Evolutionary conservation across 2,329 filamentous ascomycete genomes (phyloP), one percentile per base, ranked within the genome.

Genomic region (Cephalotrichum gorgonifer): DNA sequence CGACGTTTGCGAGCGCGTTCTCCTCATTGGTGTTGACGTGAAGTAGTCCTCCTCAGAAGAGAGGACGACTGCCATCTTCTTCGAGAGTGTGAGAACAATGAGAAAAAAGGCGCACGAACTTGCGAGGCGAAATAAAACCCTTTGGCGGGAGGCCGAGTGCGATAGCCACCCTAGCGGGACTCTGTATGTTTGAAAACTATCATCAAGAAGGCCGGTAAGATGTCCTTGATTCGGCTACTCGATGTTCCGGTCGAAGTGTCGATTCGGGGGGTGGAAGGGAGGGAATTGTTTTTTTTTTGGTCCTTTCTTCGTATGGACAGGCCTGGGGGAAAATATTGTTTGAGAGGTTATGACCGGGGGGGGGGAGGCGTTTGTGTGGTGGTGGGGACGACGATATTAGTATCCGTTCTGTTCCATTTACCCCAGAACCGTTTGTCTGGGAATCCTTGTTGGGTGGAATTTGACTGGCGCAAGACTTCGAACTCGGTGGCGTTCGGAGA

Each of bases 1-100:
- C 55, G 74, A 78, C 46, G 74, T 70, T 55, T 81, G 76, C 3
- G 79, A 83, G 54, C 80, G 76, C 12, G 79, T 81, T 52, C 79
- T 75, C 54, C 73, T 74, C 56, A 83, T 61, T 22, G 27, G 25
- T 23, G 71, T 62, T 44, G 74, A 70, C 15, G 75, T 64, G 42
- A 70, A 76, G 56, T 67, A 68, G 54, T 66, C 73, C 57, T 83
- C 78, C 57, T 82, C 78, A 15, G 76, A 73, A 41, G 71, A 60
- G 52, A 80, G 64, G 55, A 78, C 75, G 54, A 77, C 73, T 35
- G 76, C 76, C 35, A 39, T 39, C 6, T 39, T 39, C 6, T 15
- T 4, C 12, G 30, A 15, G n/a, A 15, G n/a, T 33, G 12, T 15
- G 6, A 33, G 30, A 14, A n/a, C 6, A 20, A 22, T 20, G 17